Conservation (phyloP, 2,329 filamentous ascomycete species). For the Fonsecaea monophora region DNA sequence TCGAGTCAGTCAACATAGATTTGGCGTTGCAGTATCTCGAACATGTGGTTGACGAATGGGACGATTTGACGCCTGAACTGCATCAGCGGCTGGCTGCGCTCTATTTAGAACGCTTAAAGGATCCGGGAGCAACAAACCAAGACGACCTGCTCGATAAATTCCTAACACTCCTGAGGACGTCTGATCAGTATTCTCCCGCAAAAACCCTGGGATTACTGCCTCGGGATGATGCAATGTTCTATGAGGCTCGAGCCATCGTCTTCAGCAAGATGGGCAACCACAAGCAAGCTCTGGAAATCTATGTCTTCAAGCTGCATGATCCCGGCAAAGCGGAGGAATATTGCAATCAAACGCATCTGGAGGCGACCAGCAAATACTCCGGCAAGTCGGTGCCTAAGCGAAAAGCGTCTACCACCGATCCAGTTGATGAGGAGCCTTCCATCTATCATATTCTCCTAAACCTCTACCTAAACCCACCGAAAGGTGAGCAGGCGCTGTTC, state of each 20-base stretch:
- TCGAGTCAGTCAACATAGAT: slow-evolving; percentile 70
- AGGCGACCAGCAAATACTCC: slow-evolving; percentile 52
- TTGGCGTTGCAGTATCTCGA: slow-evolving; percentile 86
- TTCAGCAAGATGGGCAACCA: slow-evolving; percentile 95
- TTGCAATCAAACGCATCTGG: slow-evolving; percentile 83
- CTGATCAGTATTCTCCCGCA: slow-evolving; percentile 78
- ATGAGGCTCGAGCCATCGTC: slow-evolving; percentile 86
- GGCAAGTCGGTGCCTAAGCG: slow-evolving; percentile 46
- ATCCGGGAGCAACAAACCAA: slow-evolving; percentile 55
- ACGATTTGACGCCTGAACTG: slow-evolving; percentile 82
- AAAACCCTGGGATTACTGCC: slow-evolving; percentile 80
- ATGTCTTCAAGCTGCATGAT: slow-evolving; percentile 91
- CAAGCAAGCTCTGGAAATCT: slow-evolving; percentile 94
- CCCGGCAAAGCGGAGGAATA: slow-evolving; percentile 93
- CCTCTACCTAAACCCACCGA: slow-evolving; percentile 82
- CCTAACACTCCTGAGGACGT: slow-evolving; percentile 75
- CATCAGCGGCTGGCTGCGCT: slow-evolving; percentile 83
- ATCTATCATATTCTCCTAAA: slow-evolving; percentile 93
- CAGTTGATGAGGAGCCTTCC: slow-evolving; percentile 68
- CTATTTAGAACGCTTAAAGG: slow-evolving; percentile 64
- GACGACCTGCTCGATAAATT: slow-evolving; percentile 69
- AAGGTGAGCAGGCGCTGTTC: slow-evolving; percentile 74
- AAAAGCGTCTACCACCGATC: slow-evolving; percentile 53
- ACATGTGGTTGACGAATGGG: slow-evolving; percentile 85
- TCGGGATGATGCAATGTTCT: slow-evolving; percentile 81